These are phyloP conservation scores for Suillus decipiens DNA, from an alignment of 768 basidiomycete genomes.

Conservation along the genomic window DNA sequence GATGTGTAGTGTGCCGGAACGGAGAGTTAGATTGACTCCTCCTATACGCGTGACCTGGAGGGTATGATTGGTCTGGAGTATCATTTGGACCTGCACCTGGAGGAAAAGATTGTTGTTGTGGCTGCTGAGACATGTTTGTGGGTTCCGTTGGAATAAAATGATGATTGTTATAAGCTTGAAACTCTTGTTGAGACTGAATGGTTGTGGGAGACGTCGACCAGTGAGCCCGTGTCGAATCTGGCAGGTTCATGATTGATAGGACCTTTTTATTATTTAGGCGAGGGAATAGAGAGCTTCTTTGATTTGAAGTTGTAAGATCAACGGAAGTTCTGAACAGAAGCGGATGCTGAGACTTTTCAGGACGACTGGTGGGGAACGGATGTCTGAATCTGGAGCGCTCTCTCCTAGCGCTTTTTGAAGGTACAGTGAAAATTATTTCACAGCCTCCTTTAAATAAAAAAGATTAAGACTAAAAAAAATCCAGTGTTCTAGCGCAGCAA, in stretches of 20 bases:
- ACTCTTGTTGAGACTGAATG: slow-evolving; percentile 16
- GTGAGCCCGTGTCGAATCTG: slow-evolving; percentile 37
- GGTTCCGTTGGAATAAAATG: slow-evolving; percentile 27
- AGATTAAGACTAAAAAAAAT: slow-evolving; percentile 6
- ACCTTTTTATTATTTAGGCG: slow-evolving; percentile 39
- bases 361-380: slow-evolving; percentile 14
- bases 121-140: slow-evolving; percentile 38
- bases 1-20: slow-evolving; percentile 40
- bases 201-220: slow-evolving; percentile 34
- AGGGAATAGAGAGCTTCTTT: slow-evolving; percentile 36
- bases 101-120: slow-evolving; percentile 32
- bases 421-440: slow-evolving; percentile 7
- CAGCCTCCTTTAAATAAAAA: slow-evolving; percentile 16
- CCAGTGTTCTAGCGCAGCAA: slow-evolving; percentile 39
- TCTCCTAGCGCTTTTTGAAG: slow-evolving; percentile 22
- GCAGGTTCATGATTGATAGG: slow-evolving; percentile 34
- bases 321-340: slow-evolving; percentile 32
- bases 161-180: slow-evolving; percentile 34
- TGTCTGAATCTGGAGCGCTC: slow-evolving; percentile 8
- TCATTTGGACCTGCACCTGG: slow-evolving; percentile 38
- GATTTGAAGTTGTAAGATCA: slow-evolving; percentile 32
- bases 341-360: slow-evolving; percentile 19
- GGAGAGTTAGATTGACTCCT: slow-evolving; percentile 34
- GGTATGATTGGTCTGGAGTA: slow-evolving; percentile 30
- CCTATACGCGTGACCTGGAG: slow-evolving; percentile 35